Percentiles rank a stretch among this genome's conserved stretches.
Evolutionary conservation across 148 eudicot genomes (phyloP).

Genomic region (Rhododendron williamsianum): DNA sequence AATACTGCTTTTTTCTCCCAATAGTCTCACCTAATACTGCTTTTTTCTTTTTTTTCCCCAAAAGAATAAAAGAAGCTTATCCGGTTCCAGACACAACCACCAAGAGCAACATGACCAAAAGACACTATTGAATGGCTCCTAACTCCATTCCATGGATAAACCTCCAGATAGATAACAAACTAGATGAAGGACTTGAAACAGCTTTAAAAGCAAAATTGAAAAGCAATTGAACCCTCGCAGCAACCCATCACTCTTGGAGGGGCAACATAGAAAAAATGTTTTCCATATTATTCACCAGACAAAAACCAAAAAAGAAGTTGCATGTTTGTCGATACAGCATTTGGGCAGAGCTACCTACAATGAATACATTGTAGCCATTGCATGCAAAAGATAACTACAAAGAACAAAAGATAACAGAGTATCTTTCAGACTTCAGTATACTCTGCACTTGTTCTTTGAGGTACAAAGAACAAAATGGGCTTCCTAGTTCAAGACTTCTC

Average conservation of each 20-base stretch:
- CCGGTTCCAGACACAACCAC: not conserved
- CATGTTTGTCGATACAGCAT: not conserved
- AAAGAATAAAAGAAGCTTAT: not conserved
- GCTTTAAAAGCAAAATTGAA: not conserved
- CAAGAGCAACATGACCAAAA: too few relatives aligned
- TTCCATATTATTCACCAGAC: not conserved
- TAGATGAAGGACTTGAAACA: not conserved
- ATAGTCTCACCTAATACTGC: too few relatives aligned
- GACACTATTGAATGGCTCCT: not conserved
- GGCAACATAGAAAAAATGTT: not conserved
- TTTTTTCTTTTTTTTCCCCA: too few relatives aligned
- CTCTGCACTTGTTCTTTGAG: not conserved
- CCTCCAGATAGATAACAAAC: not conserved
- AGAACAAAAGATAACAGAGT: not conserved
- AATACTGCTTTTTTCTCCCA: too few relatives aligned
- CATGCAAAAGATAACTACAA: not conserved
- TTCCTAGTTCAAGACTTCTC: not conserved
- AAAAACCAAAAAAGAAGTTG: not conserved
- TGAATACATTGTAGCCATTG: not conserved
- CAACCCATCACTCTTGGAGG: not conserved
- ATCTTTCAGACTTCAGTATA: not conserved
- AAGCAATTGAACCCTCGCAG: not conserved
- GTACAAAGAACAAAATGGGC: not conserved
- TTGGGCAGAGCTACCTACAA: not conserved
- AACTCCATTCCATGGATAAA: not conserved